Conservation (phyloP, 345 rosid genomes). For the Passiflora organensis region DNA sequence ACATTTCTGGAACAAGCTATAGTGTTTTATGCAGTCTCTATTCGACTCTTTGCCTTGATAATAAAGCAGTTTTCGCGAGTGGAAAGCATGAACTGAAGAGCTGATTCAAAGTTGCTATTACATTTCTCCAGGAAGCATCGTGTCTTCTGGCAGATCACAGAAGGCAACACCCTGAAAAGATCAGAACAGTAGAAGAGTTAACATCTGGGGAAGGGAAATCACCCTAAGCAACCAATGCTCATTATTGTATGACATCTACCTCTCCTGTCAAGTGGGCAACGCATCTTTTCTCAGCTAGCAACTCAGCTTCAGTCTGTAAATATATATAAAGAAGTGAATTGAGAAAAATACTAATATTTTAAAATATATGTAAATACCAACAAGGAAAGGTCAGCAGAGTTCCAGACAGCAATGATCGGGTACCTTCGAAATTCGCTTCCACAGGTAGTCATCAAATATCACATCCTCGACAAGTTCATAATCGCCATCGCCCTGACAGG, state of each 20-base stretch:
- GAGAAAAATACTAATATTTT: no score
- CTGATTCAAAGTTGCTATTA: no score
- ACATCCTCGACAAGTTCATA: constrained; percentile 87
- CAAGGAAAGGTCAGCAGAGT: neutral
- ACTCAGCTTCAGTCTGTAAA: constrained; percentile 78
- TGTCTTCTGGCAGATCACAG: constrained; percentile 94
- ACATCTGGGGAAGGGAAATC: neutral
- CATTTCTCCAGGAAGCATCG: constrained; percentile 99
- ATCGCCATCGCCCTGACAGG: constrained; percentile 85
- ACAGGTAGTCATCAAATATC: constrained; percentile 76
- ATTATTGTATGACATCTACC: constrained; percentile 32
- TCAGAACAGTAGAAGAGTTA: constrained; percentile 16
- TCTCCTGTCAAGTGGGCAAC: constrained; percentile 98
- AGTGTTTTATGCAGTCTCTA: no score
- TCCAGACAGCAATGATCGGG: neutral
- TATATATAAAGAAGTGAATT: neutral
- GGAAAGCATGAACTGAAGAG: no score
- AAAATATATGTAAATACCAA: neutral
- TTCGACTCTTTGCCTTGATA: no score
- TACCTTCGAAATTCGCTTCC: constrained; percentile 76
- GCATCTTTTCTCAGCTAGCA: constrained; percentile 88
- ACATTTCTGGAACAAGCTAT: no score
- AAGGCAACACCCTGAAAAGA: constrained; percentile 69
- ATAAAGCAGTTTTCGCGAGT: no score
- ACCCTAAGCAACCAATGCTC: neutral